Percentiles rank a stretch among this genome's conserved stretches.
These are phyloP conservation scores for Dactylellina drechsleri DNA, from an alignment of 2,329 filamentous ascomycete genomes.

Conservation along the genomic window DNA sequence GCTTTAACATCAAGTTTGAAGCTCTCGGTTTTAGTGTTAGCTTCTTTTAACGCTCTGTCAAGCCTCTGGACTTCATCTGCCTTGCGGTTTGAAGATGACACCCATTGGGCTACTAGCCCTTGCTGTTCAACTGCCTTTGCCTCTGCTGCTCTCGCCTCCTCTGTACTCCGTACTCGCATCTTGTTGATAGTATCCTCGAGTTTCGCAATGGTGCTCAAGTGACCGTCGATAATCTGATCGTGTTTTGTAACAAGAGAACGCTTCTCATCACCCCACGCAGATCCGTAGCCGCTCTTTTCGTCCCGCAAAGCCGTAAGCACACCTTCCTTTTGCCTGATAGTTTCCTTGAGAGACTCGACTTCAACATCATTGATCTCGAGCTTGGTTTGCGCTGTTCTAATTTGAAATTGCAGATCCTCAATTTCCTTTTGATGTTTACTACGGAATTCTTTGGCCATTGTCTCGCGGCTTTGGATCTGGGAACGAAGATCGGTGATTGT, in stretches of 20 bases:
- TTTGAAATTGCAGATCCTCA: conserved; percentile 38
- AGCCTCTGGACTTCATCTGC: conserved; percentile 42
- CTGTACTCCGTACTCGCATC: conserved; percentile 37
- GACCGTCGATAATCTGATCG: conserved; percentile 33
- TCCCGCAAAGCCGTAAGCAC: conserved; percentile 27
- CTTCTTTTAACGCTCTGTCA: conserved; percentile 40
- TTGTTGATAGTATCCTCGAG: conserved; percentile 46
- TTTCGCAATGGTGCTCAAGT: conserved; percentile 42
- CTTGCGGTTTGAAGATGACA: conserved; percentile 43
- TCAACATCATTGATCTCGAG: conserved; percentile 46
- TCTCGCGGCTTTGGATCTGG: conserved; percentile 40
- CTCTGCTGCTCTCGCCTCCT: conserved; percentile 42
- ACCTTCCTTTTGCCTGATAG: conserved; percentile 30
- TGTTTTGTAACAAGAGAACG: conserved; percentile 26
- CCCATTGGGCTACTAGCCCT: conserved; percentile 38
- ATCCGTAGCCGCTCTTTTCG: conserved; percentile 23
- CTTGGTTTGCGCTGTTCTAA: conserved; percentile 42
- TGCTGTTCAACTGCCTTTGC: conserved; percentile 36
- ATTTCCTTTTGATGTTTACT: conserved; percentile 30
- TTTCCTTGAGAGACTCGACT: conserved; percentile 46
- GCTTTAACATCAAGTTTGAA: conserved; percentile 47
- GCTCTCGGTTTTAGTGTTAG: conserved; percentile 32
- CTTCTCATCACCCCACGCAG: conserved; percentile 38
- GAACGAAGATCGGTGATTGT: conserved; percentile 29
- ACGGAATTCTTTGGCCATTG: conserved; percentile 29